Base-by-base conservation (phyloP, 1,139 yeast species). In the Pichia sp. region DNA sequence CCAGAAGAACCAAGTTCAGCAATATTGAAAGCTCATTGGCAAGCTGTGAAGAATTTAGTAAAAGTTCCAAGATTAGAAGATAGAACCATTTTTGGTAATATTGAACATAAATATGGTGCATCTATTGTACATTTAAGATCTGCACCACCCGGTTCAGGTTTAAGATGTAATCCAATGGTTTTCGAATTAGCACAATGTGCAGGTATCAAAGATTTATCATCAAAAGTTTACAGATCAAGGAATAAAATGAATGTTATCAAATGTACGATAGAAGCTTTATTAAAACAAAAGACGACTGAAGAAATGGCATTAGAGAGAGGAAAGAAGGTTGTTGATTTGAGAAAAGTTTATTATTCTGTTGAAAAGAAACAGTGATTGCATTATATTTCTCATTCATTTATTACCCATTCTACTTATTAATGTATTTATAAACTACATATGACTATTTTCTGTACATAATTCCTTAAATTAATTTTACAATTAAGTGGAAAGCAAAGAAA, bases 181-280 rank as follows among this genome's bases (percentile, higher is more conserved):
- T 86, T 83, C 56, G 96, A 89, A 65, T 79, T 93, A 46, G 91
- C 97, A 63, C 86, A 84, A 59, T 82, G 91, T 48, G 95, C 93
- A 4, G 99, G 99, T 49, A 88, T 91, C 59, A 84, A 83, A 61
- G 99, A 91, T 66, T 69, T 91, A 54, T 77, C 89, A 54, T 96
- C 95, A 4, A 89, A 89, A 60, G 82, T 91, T 39, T 85, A 84
- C 68, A 82, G 89, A 58, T 84, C 96, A 28, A 77, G 97, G 69
- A 91, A 91, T 66, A 84, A 84, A 37, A 85, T 91, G 93, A 88
- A 89, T 63, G 95, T 89, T 39, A 85, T 89, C 43, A 88, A 89
- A 67, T 95, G 93, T 35, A 77, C 89, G 42, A 72, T 89, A 45
- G 94, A 86, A 60, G 96, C 96, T 2, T 73, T 93, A 51, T 62